Conservation (phyloP, 2,329 filamentous ascomycete genomes). For the Intubia oerlemansii region DNA sequence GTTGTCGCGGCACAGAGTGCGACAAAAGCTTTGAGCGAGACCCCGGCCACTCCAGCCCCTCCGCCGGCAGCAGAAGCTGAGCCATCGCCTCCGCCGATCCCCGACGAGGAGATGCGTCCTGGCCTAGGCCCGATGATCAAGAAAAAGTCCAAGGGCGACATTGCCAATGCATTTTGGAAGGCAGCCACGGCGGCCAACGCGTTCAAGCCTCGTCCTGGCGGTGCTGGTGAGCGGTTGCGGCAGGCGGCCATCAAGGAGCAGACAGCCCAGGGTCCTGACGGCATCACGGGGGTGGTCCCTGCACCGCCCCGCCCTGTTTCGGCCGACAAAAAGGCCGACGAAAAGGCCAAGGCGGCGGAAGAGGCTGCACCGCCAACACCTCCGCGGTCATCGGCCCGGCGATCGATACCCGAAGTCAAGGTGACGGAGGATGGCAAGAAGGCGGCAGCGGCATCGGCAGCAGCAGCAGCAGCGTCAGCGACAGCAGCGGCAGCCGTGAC, state of each 20-base stretch:
- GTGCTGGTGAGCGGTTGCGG: conserved; percentile 60
- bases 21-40: too few relatives aligned
- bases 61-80: too few relatives aligned
- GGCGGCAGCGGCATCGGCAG: too few relatives aligned
- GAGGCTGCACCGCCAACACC: conserved; percentile 9
- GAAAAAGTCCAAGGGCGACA: conserved; percentile 46
- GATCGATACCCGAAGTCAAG: conserved; percentile 36
- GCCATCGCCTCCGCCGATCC: too few relatives aligned
- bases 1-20: too few relatives aligned
- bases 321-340: too few relatives aligned
- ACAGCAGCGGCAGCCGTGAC: too few relatives aligned
- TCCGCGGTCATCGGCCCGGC: conserved; percentile 19
- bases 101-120: conserved; percentile 34
- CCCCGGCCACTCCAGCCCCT: too few relatives aligned
- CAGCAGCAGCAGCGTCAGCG: too few relatives aligned
- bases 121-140: conserved; percentile 85
- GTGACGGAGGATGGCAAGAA: conserved; percentile 25
- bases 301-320: conserved; percentile 38
- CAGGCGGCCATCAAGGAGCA: conserved; percentile 31
- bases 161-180: conserved; percentile 60
- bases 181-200: conserved; percentile 49
- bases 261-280: conserved; percentile 55
- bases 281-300: conserved; percentile 73
- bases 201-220: conserved; percentile 77
- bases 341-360: conserved; percentile 15